Evolutionary conservation across 2,329 filamentous ascomycete species (phyloP).

Genomic region (Nannizzia gypsea): DNA sequence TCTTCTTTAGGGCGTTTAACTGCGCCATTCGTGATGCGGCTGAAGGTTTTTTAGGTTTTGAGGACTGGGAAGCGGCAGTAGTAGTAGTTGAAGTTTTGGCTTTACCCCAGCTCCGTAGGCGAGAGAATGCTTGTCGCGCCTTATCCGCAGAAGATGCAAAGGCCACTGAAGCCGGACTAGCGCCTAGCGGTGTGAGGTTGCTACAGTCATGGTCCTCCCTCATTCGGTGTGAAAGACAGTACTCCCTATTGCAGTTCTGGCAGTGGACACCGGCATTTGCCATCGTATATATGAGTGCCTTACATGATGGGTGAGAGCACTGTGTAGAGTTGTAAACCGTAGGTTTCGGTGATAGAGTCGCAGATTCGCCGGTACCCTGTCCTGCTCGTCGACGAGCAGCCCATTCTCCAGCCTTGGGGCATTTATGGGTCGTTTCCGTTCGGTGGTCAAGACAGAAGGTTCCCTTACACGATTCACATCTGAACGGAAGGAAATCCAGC

Average conservation of each 20-base stretch:
- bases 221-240: conserved; percentile 42
- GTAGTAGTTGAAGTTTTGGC: conserved; percentile 53
- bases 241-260: conserved; percentile 37
- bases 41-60: conserved; percentile 54
- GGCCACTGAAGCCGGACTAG: conserved; percentile 24
- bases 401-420: conserved; percentile 50
- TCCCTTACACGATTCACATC: conserved; percentile 73
- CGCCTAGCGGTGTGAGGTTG: conserved; percentile 54
- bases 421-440: conserved; percentile 68
- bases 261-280: conserved; percentile 42
- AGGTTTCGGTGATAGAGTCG: conserved; percentile 34
- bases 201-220: conserved; percentile 69
- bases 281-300: conserved; percentile 42
- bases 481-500: conserved; percentile 90
- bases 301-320: conserved; percentile 39
- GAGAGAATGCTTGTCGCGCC: conserved; percentile 61
- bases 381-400: conserved; percentile 38
- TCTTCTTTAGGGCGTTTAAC: conserved; percentile 68
- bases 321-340: conserved; percentile 45
- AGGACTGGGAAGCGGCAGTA: conserved; percentile 52
- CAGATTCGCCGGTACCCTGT: conserved; percentile 17
- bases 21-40: conserved; percentile 55
- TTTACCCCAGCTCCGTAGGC: conserved; percentile 67
- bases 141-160: conserved; percentile 43
- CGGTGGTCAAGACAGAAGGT: conserved; percentile 93